These are phyloP conservation scores for Mycena rosella DNA, from an alignment of 768 basidiomycete genomes.

Conservation along the genomic window DNA sequence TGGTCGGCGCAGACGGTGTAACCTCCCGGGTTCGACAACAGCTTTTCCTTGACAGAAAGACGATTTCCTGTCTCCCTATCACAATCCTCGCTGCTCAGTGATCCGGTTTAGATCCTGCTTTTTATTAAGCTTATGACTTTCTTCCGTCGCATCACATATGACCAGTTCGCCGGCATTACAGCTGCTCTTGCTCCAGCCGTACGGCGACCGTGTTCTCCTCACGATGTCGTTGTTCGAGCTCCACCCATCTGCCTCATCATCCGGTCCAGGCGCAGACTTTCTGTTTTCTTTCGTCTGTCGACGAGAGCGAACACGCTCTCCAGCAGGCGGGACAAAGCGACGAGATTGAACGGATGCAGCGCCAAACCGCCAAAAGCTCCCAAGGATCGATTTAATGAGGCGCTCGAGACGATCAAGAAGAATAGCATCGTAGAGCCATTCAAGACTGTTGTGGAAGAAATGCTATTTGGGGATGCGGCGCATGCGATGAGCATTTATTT, in stretches of 20 bases:
- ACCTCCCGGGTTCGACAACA: background rate
- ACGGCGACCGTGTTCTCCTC: background rate
- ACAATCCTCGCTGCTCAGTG: background rate
- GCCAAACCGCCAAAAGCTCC: background rate
- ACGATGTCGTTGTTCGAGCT: background rate
- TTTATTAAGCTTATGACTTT: too few relatives aligned
- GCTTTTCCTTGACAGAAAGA: background rate
- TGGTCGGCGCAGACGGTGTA: background rate
- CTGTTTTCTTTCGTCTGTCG: background rate
- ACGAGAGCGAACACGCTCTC: background rate
- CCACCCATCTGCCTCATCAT: background rate
- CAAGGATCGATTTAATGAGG: background rate
- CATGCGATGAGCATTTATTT: constrained; percentile 1
- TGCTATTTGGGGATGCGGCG: background rate
- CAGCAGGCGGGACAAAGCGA: background rate
- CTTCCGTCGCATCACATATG: too few relatives aligned
- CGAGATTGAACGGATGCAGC: constrained; percentile 1
- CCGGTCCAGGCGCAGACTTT: background rate
- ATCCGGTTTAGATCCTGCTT: background rate
- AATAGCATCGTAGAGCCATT: background rate
- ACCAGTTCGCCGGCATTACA: too few relatives aligned
- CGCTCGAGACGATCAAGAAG: background rate
- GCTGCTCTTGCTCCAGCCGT: background rate
- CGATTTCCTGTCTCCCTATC: background rate
- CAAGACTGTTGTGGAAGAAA: background rate